phyloP scores from a whole-genome alignment of 179 eudicot species.

The Silene noctiflora region DNA sequence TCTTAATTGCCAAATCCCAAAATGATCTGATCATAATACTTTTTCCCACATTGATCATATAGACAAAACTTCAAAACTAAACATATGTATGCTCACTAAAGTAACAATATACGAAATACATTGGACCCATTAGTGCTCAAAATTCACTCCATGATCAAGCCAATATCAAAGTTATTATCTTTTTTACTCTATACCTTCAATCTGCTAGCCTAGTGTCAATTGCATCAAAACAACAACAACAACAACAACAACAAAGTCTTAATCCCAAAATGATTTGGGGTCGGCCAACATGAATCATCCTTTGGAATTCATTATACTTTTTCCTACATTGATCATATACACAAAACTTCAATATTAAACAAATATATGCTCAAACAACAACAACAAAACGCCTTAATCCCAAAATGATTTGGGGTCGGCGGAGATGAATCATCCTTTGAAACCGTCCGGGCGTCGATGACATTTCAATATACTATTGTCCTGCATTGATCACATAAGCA shows the following conservation, averaged over 20 bases:
- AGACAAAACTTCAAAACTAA: too few species aligned
- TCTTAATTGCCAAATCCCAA: too few species aligned
- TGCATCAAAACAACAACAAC: too few species aligned
- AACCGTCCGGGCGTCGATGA: background rate
- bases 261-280: background rate
- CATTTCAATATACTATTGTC: background rate
- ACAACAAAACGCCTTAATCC: background rate
- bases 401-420: background rate
- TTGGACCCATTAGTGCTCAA: background rate
- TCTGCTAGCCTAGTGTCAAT: too few species aligned
- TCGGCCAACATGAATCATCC: background rate
- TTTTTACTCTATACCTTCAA: background rate
- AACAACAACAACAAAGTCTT: background rate
- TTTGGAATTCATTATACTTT: background rate
- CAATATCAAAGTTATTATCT: background rate
- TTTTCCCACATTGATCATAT: too few species aligned
- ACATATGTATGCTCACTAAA: too few species aligned
- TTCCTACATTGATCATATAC: background rate
- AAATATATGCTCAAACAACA: too few species aligned
- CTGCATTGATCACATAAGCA: background rate
- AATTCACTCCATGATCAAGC: background rate
- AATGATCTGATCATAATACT: too few species aligned
- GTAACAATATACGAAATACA: background rate
- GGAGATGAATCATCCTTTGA: background rate
- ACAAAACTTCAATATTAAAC: too few species aligned